These are phyloP conservation scores for Sicyos edulis DNA, from an alignment of 306 rosid species.

Conservation along the genomic window DNA sequence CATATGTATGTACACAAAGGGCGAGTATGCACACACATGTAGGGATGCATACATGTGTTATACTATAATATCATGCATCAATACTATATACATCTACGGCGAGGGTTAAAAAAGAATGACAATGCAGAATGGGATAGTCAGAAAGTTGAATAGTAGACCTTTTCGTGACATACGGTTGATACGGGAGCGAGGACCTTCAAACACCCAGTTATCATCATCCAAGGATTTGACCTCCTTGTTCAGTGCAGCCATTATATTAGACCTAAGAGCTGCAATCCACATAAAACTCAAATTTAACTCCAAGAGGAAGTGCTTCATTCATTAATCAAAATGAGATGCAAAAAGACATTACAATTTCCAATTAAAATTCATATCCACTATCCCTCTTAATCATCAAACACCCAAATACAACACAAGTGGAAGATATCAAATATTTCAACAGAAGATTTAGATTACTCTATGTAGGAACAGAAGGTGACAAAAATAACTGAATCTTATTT, in stretches of 20 bases:
- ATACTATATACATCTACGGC: not conserved
- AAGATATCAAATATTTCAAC: not conserved
- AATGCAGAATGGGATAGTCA: not conserved
- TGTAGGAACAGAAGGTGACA: not conserved
- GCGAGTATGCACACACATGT: not conserved
- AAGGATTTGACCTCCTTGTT: constrained; percentile 77
- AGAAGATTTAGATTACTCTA: not conserved
- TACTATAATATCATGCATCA: not conserved
- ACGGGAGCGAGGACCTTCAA: constrained; percentile 89
- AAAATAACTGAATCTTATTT: not conserved
- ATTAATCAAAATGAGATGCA: not conserved
- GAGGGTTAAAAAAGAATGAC: not conserved
- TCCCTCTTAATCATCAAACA: constrained; percentile 1
- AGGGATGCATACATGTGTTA: not conserved
- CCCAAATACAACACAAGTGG: not conserved
- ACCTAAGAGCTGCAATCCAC: constrained; percentile 53
- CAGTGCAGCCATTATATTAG: constrained; percentile 73
- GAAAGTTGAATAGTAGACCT: constrained; percentile 31
- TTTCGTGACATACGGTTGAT: constrained; percentile 60
- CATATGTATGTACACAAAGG: not conserved
- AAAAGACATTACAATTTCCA: not conserved
- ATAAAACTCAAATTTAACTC: constrained; percentile 9
- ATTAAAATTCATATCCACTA: not conserved
- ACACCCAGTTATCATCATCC: constrained; percentile 88
- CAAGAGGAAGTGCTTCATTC: not conserved